Evolutionary conservation across 1,284 basidiomycete genomes (phyloP), one percentile per base, ranked within the genome.

Genomic region (Ganoderma boninense): DNA sequence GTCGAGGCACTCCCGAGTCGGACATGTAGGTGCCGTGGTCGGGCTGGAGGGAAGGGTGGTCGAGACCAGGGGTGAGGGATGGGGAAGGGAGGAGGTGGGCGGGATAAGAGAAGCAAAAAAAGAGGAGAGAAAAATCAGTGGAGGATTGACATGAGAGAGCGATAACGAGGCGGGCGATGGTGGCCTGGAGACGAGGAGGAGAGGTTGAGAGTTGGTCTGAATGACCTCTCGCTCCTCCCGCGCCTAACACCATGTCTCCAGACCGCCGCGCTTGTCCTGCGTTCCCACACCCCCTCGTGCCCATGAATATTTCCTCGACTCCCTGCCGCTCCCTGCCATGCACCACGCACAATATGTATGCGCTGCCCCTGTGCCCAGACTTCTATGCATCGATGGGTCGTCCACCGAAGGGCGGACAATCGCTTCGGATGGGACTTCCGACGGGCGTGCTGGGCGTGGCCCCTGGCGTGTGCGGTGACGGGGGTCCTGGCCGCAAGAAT

Each of bases 1-100:
- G 87, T 79, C 92, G 90, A 72, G 84, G 83, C 74, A 83, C 79
- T 78, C 80, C 82, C 68, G 87, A 82, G 78, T 92, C 90, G 75
- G 90, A 88, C 91, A 92, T 92, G 82, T 79, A 78, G 77, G 77
- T 74, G 75, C 74, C 71, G 73, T 70, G 73, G 67, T 63, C 62
- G 71, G 69, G 70, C 71, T 61, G 62, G 70, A 69, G 64, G 68
- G 60, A 65, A 70, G 65, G 68, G 67, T 49, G 69, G 70, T 57
- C 56, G 69, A 63, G 74, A 52, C 68, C 65, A 54, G 73, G 64
- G 62, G 66, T 67, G 59, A 72, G 66, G 64, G 73, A 69, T 65
- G 67, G 71, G 66, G 71, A 71, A 71, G 64, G 72, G 68, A 62
- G 62, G 65, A 59, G 72, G 67, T 73, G 68, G 65, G 65, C 72